phyloP scores from a whole-genome alignment of 1,284 basidiomycete genomes.

The Puccinia triticina region DNA sequence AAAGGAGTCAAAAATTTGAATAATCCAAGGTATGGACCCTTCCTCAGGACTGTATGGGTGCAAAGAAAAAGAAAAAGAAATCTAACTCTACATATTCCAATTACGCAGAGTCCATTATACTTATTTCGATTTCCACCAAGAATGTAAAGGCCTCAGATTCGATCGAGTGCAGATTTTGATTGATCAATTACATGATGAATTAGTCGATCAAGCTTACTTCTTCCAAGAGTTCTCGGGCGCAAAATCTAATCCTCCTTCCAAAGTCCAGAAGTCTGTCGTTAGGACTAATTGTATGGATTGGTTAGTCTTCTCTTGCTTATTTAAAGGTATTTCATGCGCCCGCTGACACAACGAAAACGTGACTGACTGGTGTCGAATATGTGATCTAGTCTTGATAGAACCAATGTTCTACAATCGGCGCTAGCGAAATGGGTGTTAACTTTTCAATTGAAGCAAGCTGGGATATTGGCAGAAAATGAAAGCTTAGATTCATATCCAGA shows the following conservation, averaged over 20 bases:
- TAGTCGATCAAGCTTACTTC: constrained; percentile 71
- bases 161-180: constrained; percentile 85
- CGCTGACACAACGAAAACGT: not conserved
- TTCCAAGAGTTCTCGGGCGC: constrained; percentile 32
- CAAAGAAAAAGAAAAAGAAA: not conserved
- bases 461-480: constrained; percentile 72
- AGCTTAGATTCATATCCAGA: constrained; percentile 75
- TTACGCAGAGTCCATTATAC: constrained; percentile 73
- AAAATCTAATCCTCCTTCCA: constrained; percentile 53
- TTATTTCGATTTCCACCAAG: constrained; percentile 97
- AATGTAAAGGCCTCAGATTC: constrained; percentile 94
- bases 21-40: constrained; percentile 52
- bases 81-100: not conserved
- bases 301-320: constrained; percentile 51
- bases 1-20: constrained; percentile 66
- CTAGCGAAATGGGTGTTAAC: constrained; percentile 73
- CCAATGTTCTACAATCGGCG: constrained; percentile 81
- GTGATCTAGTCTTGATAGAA: constrained; percentile 81
- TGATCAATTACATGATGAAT: constrained; percentile 73
- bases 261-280: constrained; percentile 70
- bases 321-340: not conserved
- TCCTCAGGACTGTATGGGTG: not conserved
- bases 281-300: constrained; percentile 75
- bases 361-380: constrained; percentile 56
- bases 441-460: constrained; percentile 73